Conservation (phyloP, 805 yeast genomes). For the Wickerhamiella sergipiensis region DNA sequence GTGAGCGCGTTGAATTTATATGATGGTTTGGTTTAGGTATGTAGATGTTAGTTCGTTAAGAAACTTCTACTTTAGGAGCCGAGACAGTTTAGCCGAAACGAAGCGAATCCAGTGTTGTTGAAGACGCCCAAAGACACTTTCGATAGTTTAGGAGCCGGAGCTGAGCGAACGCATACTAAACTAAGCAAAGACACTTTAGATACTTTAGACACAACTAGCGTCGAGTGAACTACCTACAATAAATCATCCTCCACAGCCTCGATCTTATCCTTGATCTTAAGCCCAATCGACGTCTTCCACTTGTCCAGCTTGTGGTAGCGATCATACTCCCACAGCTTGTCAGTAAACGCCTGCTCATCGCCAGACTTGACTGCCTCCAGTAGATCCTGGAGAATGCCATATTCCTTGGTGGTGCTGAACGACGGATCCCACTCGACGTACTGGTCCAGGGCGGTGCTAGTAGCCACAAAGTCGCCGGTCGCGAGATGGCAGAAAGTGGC, state of each 20-base stretch:
- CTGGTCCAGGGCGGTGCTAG: conserved; percentile 52
- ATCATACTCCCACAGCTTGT: conserved; percentile 68
- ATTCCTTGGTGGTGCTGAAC: conserved; percentile 59
- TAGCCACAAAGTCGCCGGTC: conserved; percentile 73
- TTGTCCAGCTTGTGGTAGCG: conserved; percentile 80
- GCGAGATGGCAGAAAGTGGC: conserved; percentile 74
- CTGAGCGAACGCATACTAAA: too few relatives aligned
- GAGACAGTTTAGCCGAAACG: too few relatives aligned
- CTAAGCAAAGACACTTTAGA: too few relatives aligned
- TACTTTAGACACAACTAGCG: too few relatives aligned
- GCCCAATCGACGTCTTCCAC: conserved; percentile 73
- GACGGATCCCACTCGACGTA: conserved; percentile 55
- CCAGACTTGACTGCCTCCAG: conserved; percentile 67
- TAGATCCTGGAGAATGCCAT: conserved; percentile 48
- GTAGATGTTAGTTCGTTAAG: too few relatives aligned
- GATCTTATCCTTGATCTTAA: conserved; percentile 65
- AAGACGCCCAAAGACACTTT: too few relatives aligned
- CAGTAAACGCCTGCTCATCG: conserved; percentile 62
- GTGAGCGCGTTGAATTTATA: conserved; percentile 64
- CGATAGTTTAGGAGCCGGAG: too few relatives aligned
- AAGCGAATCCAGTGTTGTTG: too few relatives aligned
- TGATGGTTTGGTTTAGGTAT: conserved; percentile 61
- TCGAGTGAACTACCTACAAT: too few relatives aligned
- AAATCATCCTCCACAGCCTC: conserved; percentile 60
- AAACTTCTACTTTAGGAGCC: too few relatives aligned